Evolutionary conservation across 73 alveolate species (phyloP), one percentile per base, ranked within the genome.

Genomic region (Diophrys sp.): DNA sequence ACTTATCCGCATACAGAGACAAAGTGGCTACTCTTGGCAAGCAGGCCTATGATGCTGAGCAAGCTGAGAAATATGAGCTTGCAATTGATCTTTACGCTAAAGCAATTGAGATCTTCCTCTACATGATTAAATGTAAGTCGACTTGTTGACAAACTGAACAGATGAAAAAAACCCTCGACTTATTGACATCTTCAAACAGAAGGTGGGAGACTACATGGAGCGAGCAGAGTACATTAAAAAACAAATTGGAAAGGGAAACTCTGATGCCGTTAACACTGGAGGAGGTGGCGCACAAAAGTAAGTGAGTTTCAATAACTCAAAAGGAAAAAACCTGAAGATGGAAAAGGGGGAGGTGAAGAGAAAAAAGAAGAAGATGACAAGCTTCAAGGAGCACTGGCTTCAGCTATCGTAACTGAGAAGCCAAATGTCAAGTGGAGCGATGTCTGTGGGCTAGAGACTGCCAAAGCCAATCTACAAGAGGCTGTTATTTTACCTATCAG

Each of bases 401-500:
- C 95, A 14, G 98, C 99, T 25, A 95, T 97, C 72, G 94, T 97
- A 57, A 80, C 98, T 0, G 98, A 94, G 82, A 97, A 91, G 90
- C 99, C 99, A 14, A 96, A 97, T 82, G 98, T 97, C 68, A 95
- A 90, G 85, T 94, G 99, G 98, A 82, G 79, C 33, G 99, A 96
- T 78, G 96, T 96, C 8, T 98, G 98, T 23, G 99, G 99, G 23
- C 90, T 93, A 33, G 99, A 95, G 56, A 87, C 85, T 14, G 99
- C 99, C 23, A 97, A 97, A 87, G 82, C 89, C 33, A 84, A 98
- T 29, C 88, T 97, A 70, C 86, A 97, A 77, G 99, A 97, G 77
- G 99, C 99, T 18, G 99, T 96, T 31, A 93, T 97, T n/a, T 86
- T 95, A 71, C 99, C 99, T 0, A 93, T 96, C 26, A 88, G 95